phyloP scores from a whole-genome alignment of 208 protist species.

The Trypanosoma conorhini region DNA sequence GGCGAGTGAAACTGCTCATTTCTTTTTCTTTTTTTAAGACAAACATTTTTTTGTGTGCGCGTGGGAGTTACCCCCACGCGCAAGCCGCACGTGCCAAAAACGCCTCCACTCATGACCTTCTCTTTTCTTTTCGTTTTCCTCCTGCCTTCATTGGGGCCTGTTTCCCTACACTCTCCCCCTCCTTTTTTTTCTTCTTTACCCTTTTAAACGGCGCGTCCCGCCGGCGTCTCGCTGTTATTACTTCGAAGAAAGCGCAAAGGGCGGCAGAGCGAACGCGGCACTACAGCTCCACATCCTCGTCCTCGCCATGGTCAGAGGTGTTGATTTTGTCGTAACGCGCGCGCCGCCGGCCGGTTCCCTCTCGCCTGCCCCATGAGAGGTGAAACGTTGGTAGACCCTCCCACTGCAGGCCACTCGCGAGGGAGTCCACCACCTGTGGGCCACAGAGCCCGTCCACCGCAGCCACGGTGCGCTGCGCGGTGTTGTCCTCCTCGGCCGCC shows the following conservation, averaged over 20 bases:
- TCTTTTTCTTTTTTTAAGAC: no score
- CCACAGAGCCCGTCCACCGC: constrained; percentile 1
- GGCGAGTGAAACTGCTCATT: no score
- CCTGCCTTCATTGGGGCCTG: background rate
- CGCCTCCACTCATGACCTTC: no score
- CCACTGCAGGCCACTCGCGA: constrained; percentile 53
- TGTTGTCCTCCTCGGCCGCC: constrained; percentile 22
- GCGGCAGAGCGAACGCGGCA: background rate
- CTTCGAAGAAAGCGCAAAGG: background rate
- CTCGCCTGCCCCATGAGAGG: constrained; percentile 48
- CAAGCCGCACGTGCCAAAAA: no score
- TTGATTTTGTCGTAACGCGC: background rate
- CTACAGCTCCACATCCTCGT: background rate
- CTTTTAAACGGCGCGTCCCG: background rate
- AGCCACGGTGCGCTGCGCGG: constrained; percentile 13
- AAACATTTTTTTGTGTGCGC: no score
- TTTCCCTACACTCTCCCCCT: no score
- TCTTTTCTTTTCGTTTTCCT: background rate
- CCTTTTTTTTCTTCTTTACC: background rate
- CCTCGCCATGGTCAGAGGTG: background rate
- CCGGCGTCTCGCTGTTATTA: background rate
- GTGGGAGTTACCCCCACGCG: no score
- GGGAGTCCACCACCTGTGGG: constrained; percentile 46
- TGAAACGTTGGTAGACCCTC: constrained; percentile 91
- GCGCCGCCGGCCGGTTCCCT: background rate